Conservation (phyloP, 805 yeast genomes). For the Kuraishia borneana region DNA sequence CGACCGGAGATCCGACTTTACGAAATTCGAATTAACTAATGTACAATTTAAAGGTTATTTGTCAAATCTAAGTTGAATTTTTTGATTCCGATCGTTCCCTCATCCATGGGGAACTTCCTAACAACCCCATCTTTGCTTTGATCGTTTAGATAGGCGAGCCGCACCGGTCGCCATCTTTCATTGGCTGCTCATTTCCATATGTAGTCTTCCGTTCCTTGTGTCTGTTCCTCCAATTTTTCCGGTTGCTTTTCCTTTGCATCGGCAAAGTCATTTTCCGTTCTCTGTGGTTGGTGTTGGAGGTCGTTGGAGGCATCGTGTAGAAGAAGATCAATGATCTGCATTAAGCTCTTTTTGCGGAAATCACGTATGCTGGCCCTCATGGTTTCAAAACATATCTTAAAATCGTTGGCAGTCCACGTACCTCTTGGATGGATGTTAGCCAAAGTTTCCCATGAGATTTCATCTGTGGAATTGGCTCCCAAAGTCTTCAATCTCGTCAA, state of each 20-base stretch:
- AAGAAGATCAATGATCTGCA: constrained; percentile 17
- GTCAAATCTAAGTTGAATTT: no score
- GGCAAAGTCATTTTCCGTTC: neutral
- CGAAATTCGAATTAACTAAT: no score
- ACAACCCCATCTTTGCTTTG: constrained; percentile 1
- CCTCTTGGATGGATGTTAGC: constrained; percentile 32
- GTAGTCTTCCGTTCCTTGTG: constrained; percentile 1
- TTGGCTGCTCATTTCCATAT: constrained; percentile 2
- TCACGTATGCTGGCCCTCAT: constrained; percentile 43
- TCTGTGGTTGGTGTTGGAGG: constrained; percentile 1
- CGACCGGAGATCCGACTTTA: no score
- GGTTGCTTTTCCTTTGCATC: constrained; percentile 1
- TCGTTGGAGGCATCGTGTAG: constrained; percentile 7
- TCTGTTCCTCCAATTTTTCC: constrained; percentile 1
- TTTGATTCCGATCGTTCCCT: no score
- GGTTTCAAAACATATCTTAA: constrained; percentile 49
- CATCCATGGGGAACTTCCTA: no score
- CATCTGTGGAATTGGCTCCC: constrained; percentile 27
- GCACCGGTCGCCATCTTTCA: neutral
- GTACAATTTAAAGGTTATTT: no score
- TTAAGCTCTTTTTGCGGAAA: constrained; percentile 24
- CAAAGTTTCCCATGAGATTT: constrained; percentile 44
- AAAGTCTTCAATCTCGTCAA: constrained; percentile 32
- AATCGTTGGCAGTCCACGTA: constrained; percentile 51
- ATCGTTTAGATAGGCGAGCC: constrained; percentile 1